A percentile compares a stretch with the other conserved stretches of the same genome.
phyloP scores from a whole-genome alignment of 176 grass and related monocot species.

The maize (Zea mays) region Zm-B73-REFERENCE-NAM-5.0 NC_050098.1:66963001-66963500 shows the following conservation, averaged over 20 bases:
- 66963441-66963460: not conserved
- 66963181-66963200: not conserved
- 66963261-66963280: not conserved
- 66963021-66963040: constrained; percentile 39
- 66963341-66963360: not conserved
- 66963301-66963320: not conserved
- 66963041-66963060: constrained; percentile 42
- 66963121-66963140: constrained; percentile 27
- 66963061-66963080: constrained; percentile 71
- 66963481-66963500: not conserved
- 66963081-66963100: constrained; percentile 53
- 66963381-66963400: not conserved
- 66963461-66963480: not conserved
- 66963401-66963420: not conserved
- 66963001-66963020: constrained; percentile 74
- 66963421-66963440: not conserved
- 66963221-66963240: not conserved
- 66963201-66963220: not conserved
- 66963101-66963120: constrained; percentile 44
- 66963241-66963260: not conserved
- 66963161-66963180: not conserved
- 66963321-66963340: not conserved
- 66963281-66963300: not conserved
- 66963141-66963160: not conserved
- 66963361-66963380: not conserved